phyloP scores from a whole-genome alignment of 352 stramenopile genomes.

The Pythium coloratum region DNA sequence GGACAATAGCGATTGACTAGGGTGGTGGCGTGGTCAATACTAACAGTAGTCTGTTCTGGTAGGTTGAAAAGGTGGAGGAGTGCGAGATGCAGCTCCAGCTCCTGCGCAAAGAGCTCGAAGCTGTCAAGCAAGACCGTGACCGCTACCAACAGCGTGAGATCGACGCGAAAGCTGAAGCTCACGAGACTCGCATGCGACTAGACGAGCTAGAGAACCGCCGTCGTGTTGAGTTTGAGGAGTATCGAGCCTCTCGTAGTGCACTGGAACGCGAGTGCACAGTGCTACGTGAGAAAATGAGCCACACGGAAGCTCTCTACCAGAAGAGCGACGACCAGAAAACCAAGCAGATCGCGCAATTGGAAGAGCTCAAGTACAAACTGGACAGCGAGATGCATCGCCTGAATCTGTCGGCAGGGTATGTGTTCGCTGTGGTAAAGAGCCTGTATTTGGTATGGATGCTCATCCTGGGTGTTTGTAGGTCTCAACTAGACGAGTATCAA shows the following conservation, averaged over 20 bases:
- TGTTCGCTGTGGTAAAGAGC: not conserved
- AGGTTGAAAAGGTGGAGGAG: slow-evolving; percentile 60
- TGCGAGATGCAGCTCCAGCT: slow-evolving; percentile 47
- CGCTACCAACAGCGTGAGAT: slow-evolving; percentile 61
- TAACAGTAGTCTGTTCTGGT: not conserved
- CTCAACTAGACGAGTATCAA: slow-evolving; percentile 48
- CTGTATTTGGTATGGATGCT: slow-evolving; percentile 7
- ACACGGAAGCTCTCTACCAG: slow-evolving; percentile 41
- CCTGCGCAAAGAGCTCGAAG: slow-evolving; percentile 43
- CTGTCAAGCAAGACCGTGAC: slow-evolving; percentile 57
- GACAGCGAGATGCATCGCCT: slow-evolving; percentile 55
- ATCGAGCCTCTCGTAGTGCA: slow-evolving; percentile 40
- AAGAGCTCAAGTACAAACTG: slow-evolving; percentile 62
- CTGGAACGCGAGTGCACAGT: slow-evolving; percentile 58
- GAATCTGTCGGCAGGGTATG: slow-evolving; percentile 42
- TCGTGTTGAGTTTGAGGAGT: slow-evolving; percentile 75
- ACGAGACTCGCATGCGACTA: slow-evolving; percentile 66
- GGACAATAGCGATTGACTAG: not conserved
- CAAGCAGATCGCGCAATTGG: slow-evolving; percentile 54
- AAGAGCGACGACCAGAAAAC: slow-evolving; percentile 53
- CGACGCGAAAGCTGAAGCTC: slow-evolving; percentile 51
- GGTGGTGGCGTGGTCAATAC: not conserved
- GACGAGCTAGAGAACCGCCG: slow-evolving; percentile 66
- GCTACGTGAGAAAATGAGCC: slow-evolving; percentile 54
- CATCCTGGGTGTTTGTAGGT: slow-evolving; percentile 21